Conservation (phyloP, 2,329 filamentous ascomycete species). For the Cladorrhinum sp. region DNA sequence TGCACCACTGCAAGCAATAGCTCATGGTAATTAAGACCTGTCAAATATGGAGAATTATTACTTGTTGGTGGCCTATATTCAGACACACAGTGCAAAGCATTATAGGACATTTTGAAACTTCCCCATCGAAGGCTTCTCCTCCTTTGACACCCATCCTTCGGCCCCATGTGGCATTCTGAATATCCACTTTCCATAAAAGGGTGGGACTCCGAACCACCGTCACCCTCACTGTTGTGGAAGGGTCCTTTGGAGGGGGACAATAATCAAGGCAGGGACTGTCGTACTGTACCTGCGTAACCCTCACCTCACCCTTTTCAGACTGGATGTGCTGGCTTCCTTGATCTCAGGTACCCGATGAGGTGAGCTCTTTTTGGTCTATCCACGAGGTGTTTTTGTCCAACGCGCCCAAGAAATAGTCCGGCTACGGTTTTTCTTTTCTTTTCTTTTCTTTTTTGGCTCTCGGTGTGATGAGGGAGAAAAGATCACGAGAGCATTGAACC, state of each 20-base stretch:
- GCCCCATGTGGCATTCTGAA: not conserved
- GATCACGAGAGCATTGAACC: not conserved
- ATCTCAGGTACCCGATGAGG: not conserved
- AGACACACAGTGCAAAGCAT: not conserved
- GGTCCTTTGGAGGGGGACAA: too few species aligned
- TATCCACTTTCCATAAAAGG: not conserved
- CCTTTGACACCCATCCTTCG: not conserved
- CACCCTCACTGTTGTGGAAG: not conserved
- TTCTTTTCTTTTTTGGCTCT: not conserved
- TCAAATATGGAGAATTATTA: not conserved
- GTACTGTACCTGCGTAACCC: not conserved
- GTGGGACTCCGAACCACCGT: not conserved
- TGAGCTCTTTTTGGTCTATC: not conserved
- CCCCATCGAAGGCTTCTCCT: not conserved
- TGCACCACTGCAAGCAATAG: not conserved
- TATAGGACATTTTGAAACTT: not conserved
- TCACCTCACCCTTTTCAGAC: not conserved
- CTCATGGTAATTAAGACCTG: not conserved
- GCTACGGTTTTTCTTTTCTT: not conserved
- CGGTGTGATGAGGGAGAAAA: not conserved
- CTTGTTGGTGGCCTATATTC: not conserved
- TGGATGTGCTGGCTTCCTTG: not conserved
- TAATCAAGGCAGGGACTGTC: not conserved
- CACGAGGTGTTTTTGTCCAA: not conserved
- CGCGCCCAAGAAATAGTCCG: not conserved